A percentile compares a stretch with the other conserved stretches of the same genome.
phyloP scores from a whole-genome alignment of 768 basidiomycete genomes.

The Lactarius hatsudake region DNA sequence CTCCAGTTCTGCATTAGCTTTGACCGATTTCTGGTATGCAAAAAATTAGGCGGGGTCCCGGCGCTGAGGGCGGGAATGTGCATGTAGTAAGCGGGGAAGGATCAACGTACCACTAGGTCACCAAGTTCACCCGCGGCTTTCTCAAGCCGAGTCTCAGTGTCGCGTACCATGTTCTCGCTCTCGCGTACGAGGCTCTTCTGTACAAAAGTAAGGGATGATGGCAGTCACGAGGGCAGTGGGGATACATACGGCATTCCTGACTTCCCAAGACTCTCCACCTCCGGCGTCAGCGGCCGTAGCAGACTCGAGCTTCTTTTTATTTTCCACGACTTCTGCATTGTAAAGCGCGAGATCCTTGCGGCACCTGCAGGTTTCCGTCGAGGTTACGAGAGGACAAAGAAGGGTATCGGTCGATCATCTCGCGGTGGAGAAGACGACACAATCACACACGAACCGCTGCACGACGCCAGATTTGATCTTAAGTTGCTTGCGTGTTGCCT shows the following conservation, averaged over 20 bases:
- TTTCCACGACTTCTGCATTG: conserved; percentile 58
- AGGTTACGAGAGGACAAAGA: not conserved
- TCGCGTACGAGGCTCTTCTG: conserved; percentile 51
- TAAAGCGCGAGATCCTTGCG: conserved; percentile 69
- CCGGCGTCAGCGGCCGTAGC: conserved; percentile 44
- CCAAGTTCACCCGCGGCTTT: conserved; percentile 61
- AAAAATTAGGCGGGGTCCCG: not conserved
- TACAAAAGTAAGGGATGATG: not conserved
- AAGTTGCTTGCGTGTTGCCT: conserved; percentile 58
- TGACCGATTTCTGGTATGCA: conserved; percentile 41
- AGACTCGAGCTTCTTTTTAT: conserved; percentile 58
- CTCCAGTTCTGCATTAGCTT: conserved; percentile 40
- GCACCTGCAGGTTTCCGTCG: conserved; percentile 25
- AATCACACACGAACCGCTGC: conserved; percentile 49
- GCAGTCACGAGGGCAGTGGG: not conserved
- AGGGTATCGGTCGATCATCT: not conserved
- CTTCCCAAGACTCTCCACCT: conserved; percentile 62
- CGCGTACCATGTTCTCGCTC: conserved; percentile 75
- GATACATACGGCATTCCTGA: conserved; percentile 65
- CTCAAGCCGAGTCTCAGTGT: conserved; percentile 59
- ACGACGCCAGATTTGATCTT: conserved; percentile 72
- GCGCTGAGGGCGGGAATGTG: not conserved
- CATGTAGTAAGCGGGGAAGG: not conserved
- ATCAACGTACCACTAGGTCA: conserved; percentile 60
- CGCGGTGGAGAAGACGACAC: not conserved